phyloP scores from a whole-genome alignment of 2,329 filamentous ascomycete genomes.

The Xylaria multiplex region DNA sequence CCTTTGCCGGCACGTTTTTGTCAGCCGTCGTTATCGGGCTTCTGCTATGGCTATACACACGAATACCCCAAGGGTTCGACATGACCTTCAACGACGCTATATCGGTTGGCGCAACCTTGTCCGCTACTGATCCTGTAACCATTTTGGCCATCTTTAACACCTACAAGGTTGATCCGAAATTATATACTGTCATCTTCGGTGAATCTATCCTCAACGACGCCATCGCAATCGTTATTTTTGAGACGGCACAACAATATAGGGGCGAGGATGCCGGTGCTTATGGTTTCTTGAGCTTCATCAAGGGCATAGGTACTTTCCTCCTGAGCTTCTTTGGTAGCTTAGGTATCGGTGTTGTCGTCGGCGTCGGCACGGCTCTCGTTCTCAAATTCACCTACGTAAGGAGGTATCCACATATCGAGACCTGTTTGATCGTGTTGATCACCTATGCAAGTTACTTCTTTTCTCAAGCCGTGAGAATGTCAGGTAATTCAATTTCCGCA shows the following conservation, averaged over 20 bases:
- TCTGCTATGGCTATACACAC: slow-evolving; percentile 88
- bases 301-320: slow-evolving; percentile 93
- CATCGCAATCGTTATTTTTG: slow-evolving; percentile 97
- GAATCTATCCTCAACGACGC: slow-evolving; percentile 98
- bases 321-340: slow-evolving; percentile 95
- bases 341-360: slow-evolving; percentile 86
- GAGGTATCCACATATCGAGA: slow-evolving; percentile 95
- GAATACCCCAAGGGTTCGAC: slow-evolving; percentile 82
- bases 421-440: slow-evolving; percentile 90
- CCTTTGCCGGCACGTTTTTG: slow-evolving; percentile 95
- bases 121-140: slow-evolving; percentile 95
- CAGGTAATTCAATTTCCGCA: slow-evolving; percentile 69
- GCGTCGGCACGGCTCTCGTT: slow-evolving; percentile 84
- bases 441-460: slow-evolving; percentile 98
- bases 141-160: slow-evolving; percentile 99
- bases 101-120: slow-evolving; percentile 93
- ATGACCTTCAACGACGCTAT: slow-evolving; percentile 96
- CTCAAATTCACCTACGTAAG: slow-evolving; percentile 96
- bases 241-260: slow-evolving; percentile 94
- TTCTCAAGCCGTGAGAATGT: slow-evolving; percentile 94
- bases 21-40: slow-evolving; percentile 94
- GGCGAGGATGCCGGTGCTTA: slow-evolving; percentile 76
- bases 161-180: slow-evolving; percentile 98
- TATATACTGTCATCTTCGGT: slow-evolving; percentile 98
- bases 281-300: slow-evolving; percentile 84